Base-by-base conservation (phyloP, 163 green algal species). In the Prototheca stagnorum region DNA sequence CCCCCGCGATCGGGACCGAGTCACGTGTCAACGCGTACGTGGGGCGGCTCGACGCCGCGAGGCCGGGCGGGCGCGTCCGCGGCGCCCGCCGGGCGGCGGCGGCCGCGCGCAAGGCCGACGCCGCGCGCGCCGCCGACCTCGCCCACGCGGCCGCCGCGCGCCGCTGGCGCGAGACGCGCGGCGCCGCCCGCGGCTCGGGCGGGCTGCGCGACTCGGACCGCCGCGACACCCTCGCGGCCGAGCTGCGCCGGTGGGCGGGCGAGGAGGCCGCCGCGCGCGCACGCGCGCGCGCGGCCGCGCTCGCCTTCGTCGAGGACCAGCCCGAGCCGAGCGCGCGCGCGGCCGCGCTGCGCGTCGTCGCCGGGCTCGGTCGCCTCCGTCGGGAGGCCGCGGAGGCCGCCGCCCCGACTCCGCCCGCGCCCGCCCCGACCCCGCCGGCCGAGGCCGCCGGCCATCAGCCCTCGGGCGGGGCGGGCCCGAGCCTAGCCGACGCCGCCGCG, bases 201-300 rank as follows among this genome's bases (percentile, higher is more conserved):
- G 44, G 26, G 24, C 26, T 23, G 29, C n/a, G 15, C 2, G 42
- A 53, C n/a, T 34, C 39, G 31, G 58, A 67, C 16, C 45, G 36
- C 2, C 44, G 51, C 6, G 46, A 61, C 1, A 23, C 45, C 3
- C 44, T 59, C 33, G 58, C 51, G 8, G 46, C 31, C 17, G 58
- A 67, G 45, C 37, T 67, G 21, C 29, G 46, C 1, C 26, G 36
- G n/a, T 67, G 58, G 58, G 40, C 43, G 17, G 15, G 39, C 20
- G 53, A 60, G 44, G 53, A 60, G 2, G 54, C 6, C 42, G 45
- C 45, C 5, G 28, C 28, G 21, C 28, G 12, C 28, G 6, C 33
- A 2, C 23, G 12, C 35, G n/a, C 27, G 22, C 33, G 23, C 35
- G 23, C 6, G n/a, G 15, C 49, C 7, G 8, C 37, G 20, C 19